Evolutionary conservation across 345 rosid genomes (phyloP).

Genomic region (Bruguiera gymnorhiza): DNA sequence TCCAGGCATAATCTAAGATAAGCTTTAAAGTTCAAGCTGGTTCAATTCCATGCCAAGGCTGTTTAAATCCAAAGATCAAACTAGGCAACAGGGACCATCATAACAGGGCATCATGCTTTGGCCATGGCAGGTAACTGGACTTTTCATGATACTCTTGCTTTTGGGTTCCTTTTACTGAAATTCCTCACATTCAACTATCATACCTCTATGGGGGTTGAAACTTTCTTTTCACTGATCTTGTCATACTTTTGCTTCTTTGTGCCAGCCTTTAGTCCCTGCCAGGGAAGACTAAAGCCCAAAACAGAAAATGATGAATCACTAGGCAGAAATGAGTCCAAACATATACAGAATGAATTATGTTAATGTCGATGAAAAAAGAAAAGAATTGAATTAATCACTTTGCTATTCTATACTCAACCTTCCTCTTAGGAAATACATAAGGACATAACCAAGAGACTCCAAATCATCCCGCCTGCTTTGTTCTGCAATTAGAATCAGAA

Average conservation of each 20-base stretch:
- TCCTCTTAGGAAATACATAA: conserved; percentile 95
- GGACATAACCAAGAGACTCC: conserved; percentile 97
- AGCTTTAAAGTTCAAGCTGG: neutral
- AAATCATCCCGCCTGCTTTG: conserved; percentile 99
- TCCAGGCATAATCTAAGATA: neutral
- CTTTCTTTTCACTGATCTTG: conserved; percentile 94
- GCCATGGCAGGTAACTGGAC: neutral
- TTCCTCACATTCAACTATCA: neutral
- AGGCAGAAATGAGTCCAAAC: conserved; percentile 9
- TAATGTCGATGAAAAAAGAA: neutral
- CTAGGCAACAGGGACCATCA: neutral
- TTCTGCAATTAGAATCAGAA: conserved; percentile 44
- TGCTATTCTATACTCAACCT: conserved; percentile 43
- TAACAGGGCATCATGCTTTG: neutral
- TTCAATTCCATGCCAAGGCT: neutral
- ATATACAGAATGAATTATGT: neutral
- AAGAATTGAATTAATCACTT: neutral
- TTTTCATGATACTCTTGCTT: neutral
- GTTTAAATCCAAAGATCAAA: neutral
- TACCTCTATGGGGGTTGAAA: conserved; percentile 91
- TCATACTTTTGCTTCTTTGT: conserved; percentile 98
- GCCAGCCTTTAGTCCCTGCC: conserved; percentile 96
- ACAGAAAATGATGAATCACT: conserved; percentile 12
- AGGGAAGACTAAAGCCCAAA: conserved; percentile 69
- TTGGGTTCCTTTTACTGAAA: neutral